Evolutionary conservation across 2,329 filamentous ascomycete genomes (phyloP), one percentile per base, ranked within the genome.

Genomic region (Lomentospora prolificans): DNA sequence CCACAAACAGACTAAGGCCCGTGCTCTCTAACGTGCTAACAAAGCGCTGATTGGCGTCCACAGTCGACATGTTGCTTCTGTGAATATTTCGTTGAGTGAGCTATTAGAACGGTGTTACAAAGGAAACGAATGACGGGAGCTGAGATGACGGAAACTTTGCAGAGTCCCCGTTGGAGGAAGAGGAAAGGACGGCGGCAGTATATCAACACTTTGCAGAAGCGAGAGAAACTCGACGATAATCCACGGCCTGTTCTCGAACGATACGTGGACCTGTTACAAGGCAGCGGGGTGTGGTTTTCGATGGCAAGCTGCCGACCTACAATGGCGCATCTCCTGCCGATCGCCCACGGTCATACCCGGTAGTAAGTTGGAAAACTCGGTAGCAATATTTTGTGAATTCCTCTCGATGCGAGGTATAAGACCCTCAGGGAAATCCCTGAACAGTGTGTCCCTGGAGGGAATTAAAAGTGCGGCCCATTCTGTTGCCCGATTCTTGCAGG

Each of bases 1-100:
- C 59, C 7, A 59, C 56, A 2, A 60, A 61, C 3, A 63, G 51
- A 25, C 57, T 59, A 8, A 61, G 56, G 28, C 58, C 57, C 28
- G 50, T 58, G 22, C 51, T 50, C 33, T 61, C 51, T 5, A 61
- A 57, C 14, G 27, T 30, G 9, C 57, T 28, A 44, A 60, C 56
- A 10, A 30, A 59, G 3, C 55, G 58, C 17, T 56, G 58, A 5
- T 53, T 57, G 17, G 53, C 55, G 5, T 58, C 57, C 6, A 58
- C 39, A 3, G 55, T 59, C 31, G 57, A 56, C 59, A 59, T 60
- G 25, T 31, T 59, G 41, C 10, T 27, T 55, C 22, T 14, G 27
- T 22, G 1, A 19, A 17, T 48, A n/a, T n/a, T n/a, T n/a, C n/a
- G 24, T 33, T 33, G 30, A 12, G 30, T 12, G 30, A 33, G 30